Base-by-base conservation (phyloP, 176 grass and related monocot species). In the Carex cristatella region DNA sequence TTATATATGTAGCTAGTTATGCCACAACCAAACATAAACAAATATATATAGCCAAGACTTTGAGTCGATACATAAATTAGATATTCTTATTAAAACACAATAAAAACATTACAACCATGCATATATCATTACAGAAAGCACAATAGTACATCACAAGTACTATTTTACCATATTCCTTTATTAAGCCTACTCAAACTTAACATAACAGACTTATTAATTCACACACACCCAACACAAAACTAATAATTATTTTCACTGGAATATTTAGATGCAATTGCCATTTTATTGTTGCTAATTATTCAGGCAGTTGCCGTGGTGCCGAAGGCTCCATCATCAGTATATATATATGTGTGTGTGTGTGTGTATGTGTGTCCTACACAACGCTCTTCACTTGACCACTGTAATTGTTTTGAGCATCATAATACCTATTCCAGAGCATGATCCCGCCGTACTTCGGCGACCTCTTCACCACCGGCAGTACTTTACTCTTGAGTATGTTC, bases 341-440 rank as follows among this genome's bases (percentile, higher is more conserved):
- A 23, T 23, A 23, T 23, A 23, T 23, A 23, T 23, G 0, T 23
- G 0, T 23, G 23, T 23, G 5, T 10, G 37, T 23, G 23, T 23
- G 23, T 23, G 23, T 23, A 0, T 23, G 23, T 23, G 23, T 23
- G 23, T 31, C 83, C 86, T 71, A 57, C 1, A 89, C 88, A 83
- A 81, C 15, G 35, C 10, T 38, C 79, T 87, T 80, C 30, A 97
- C 84, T 86, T 87, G 86, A 69, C 1, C 3, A 76, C 90, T 92
- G 83, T 90, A 94, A 51, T 14, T 80, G 68, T 86, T 82, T 32
- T 9, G 67, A 61, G 7, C 37, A 72, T 97, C 94, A 66, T 60
- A 63, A 80, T 14, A 89, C 31, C 92, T 86, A 78, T 9, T 80
- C 90, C 90, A 97, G 28, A 97, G 4, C 94, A 97, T 97, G 27